phyloP scores from a whole-genome alignment of 208 protist genomes.

The Trypanosoma platydactyli region DNA sequence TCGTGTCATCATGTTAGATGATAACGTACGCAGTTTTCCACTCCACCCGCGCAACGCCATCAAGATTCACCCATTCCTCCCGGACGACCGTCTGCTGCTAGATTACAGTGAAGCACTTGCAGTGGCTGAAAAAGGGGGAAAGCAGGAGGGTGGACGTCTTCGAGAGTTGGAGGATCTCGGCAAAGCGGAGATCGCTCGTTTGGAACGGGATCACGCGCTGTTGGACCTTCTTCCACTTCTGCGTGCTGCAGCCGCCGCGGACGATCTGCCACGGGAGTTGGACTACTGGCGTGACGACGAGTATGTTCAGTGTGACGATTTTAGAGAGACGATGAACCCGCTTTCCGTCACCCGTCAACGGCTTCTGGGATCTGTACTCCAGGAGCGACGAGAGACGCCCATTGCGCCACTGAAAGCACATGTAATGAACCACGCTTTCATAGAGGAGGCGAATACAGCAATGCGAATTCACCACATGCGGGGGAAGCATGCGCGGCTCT shows the following conservation, averaged over 20 bases:
- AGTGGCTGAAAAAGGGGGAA: constrained; percentile 18
- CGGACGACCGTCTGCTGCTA: constrained; percentile 46
- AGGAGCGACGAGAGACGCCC: constrained; percentile 30
- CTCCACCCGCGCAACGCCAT: constrained; percentile 81
- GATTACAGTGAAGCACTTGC: constrained; percentile 42
- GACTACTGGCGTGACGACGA: constrained; percentile 79
- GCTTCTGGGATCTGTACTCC: constrained; percentile 50
- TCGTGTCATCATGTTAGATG: constrained; percentile 77
- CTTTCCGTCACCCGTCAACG: constrained; percentile 50
- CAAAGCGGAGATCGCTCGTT: constrained; percentile 40
- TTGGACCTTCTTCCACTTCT: constrained; percentile 77
- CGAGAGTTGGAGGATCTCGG: constrained; percentile 30
- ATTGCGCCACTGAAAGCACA: constrained; percentile 53
- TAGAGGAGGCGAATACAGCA: constrained; percentile 45
- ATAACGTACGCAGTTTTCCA: constrained; percentile 89
- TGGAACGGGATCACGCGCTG: constrained; percentile 53
- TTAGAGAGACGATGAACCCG: constrained; percentile 72
- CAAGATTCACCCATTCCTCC: constrained; percentile 62
- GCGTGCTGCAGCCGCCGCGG: constrained; percentile 43
- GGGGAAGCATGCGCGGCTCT: background rate
- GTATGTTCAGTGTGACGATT: constrained; percentile 80
- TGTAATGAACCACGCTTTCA: constrained; percentile 53
- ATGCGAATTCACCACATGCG: constrained; percentile 16
- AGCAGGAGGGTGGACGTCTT: constrained; percentile 27
- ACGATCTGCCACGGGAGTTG: constrained; percentile 63